Percentiles rank a stretch among this genome's conserved stretches.
Evolutionary conservation across 345 rosid species (phyloP).

Genomic region (Corchorus capsularis): DNA sequence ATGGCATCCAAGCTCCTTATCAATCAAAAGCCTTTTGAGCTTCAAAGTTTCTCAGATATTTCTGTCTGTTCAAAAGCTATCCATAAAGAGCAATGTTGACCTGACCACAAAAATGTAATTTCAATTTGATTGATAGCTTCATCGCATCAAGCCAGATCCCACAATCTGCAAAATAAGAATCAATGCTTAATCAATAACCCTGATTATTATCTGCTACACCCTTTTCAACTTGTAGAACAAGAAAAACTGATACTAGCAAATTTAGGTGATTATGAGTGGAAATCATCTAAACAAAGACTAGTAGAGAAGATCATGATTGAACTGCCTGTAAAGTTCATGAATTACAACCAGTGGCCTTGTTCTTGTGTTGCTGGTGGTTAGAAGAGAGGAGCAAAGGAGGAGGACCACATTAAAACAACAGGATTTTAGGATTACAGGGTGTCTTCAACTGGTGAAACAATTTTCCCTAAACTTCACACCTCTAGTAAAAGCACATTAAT

Average conservation of each 20-base stretch:
- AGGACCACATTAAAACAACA: conserved; percentile 38
- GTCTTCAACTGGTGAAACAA: conserved; percentile 33
- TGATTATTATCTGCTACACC: not conserved
- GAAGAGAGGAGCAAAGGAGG: not conserved
- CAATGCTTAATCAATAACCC: not conserved
- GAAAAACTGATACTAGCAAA: not conserved
- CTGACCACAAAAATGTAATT: not conserved
- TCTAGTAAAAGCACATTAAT: conserved; percentile 28
- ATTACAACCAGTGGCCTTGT: not conserved
- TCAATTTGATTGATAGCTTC: not conserved
- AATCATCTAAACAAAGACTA: not conserved
- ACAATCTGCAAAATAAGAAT: not conserved
- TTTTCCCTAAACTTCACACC: conserved; percentile 40
- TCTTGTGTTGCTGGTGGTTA: not conserved
- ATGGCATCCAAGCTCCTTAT: not conserved
- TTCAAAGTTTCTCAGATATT: not conserved
- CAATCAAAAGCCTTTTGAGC: not conserved
- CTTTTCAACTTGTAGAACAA: not conserved
- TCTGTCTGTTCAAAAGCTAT: not conserved
- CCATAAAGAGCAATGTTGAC: not conserved
- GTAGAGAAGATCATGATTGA: not conserved
- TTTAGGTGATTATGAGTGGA: not conserved
- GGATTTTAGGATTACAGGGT: conserved; percentile 21
- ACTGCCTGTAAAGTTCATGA: not conserved
- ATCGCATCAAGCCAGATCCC: not conserved